A percentile compares a stretch with the other conserved stretches of the same genome.
These are phyloP conservation scores for Cytospora leucostoma DNA, from an alignment of 2,329 filamentous ascomycete genomes.

Conservation along the genomic window DNA sequence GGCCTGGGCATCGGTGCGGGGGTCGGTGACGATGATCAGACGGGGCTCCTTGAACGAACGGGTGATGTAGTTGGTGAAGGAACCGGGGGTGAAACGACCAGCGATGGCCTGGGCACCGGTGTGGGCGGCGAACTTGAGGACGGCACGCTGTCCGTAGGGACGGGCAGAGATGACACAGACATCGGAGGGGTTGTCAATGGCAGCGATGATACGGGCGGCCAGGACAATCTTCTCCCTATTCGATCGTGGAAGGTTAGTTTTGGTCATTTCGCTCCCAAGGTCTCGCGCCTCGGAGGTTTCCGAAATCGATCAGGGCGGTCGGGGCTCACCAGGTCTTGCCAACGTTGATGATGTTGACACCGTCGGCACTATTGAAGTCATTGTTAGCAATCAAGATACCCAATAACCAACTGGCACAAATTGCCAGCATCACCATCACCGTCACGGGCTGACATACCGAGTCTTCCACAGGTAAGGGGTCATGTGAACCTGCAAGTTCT, in stretches of 20 bases:
- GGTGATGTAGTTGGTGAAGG: slow-evolving; percentile 99
- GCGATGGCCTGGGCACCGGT: slow-evolving; percentile 97
- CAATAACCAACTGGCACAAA: not conserved
- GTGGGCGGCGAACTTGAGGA: slow-evolving; percentile 99
- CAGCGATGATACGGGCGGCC: slow-evolving; percentile 96
- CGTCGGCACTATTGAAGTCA: slow-evolving; percentile 76
- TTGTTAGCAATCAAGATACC: slow-evolving; percentile 15
- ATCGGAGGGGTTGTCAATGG: slow-evolving; percentile 99
- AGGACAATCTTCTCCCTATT: slow-evolving; percentile 98
- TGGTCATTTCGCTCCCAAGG: not conserved
- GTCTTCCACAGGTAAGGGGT: slow-evolving; percentile 98
- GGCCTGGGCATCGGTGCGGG: slow-evolving; percentile 98
- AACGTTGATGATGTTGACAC: slow-evolving; percentile 99
- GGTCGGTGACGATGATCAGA: slow-evolving; percentile 98
- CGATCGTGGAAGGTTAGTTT: not conserved
- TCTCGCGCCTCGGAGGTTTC: not conserved
- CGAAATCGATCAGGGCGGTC: not conserved
- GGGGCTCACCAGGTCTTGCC: slow-evolving; percentile 94
- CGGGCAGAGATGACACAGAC: slow-evolving; percentile 99
- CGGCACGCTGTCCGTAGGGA: slow-evolving; percentile 98
- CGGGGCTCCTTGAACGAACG: slow-evolving; percentile 99
- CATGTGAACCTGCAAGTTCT: slow-evolving; percentile 99
- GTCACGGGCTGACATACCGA: slow-evolving; percentile 15
- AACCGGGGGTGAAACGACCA: slow-evolving; percentile 99
- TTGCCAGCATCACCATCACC: no score